Percentiles rank a stretch among this genome's conserved stretches.
phyloP scores from a whole-genome alignment of 352 stramenopile species.

The Globisporangium cederbergense region DNA sequence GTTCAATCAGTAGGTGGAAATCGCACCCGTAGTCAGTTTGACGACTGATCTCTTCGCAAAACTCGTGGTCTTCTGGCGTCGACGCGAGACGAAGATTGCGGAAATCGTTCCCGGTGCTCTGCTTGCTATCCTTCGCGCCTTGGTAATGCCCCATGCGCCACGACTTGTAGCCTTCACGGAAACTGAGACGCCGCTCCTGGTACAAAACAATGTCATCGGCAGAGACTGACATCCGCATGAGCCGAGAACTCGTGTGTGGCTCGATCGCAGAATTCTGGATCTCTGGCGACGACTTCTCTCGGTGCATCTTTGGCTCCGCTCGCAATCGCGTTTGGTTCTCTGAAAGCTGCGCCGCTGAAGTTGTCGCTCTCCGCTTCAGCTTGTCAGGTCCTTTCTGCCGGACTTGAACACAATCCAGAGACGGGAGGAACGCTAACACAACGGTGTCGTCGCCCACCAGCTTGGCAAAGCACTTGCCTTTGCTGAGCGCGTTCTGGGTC shows the following conservation, averaged over 20 bases:
- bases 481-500: slow-evolving; percentile 39
- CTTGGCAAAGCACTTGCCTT: slow-evolving; percentile 87
- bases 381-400: slow-evolving; percentile 26
- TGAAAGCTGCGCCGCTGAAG: neutral
- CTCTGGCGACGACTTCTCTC: slow-evolving; percentile 2
- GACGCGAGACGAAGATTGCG: slow-evolving; percentile 45
- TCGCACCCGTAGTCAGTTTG: slow-evolving; percentile 55
- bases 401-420: slow-evolving; percentile 51
- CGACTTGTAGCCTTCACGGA: slow-evolving; percentile 83
- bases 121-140: slow-evolving; percentile 68
- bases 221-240: slow-evolving; percentile 62
- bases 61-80: slow-evolving; percentile 69
- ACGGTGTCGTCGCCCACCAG: slow-evolving; percentile 66
- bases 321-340: slow-evolving; percentile 5
- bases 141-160: slow-evolving; percentile 82
- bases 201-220: slow-evolving; percentile 85
- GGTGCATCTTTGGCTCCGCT: slow-evolving; percentile 2
- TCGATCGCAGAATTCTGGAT: slow-evolving; percentile 6
- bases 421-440: slow-evolving; percentile 76
- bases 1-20: slow-evolving; percentile 78
- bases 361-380: slow-evolving; percentile 9
- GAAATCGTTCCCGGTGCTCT: slow-evolving; percentile 41
- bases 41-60: slow-evolving; percentile 70
- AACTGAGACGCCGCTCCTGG: slow-evolving; percentile 71
- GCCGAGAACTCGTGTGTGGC: slow-evolving; percentile 31